Evolutionary conservation across 352 stramenopile genomes (phyloP), one percentile per base, ranked within the genome.

Genomic region (Pythium periplocum): DNA sequence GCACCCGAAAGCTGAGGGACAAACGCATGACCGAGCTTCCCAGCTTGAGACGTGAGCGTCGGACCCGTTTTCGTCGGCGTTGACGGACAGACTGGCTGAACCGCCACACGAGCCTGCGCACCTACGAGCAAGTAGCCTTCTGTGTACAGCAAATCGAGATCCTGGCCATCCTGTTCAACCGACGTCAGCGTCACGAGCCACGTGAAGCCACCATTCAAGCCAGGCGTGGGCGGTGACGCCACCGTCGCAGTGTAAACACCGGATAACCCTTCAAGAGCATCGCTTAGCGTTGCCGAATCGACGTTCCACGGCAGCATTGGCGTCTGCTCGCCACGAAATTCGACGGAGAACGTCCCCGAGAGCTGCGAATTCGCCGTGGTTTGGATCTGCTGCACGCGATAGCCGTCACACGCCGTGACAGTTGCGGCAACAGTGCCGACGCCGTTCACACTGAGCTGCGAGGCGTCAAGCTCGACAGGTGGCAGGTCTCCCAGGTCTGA

Each of bases 111-210:
- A 4, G 68, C 75, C 33, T 78, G 61, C 4, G 59, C 41, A 17
- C 77, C 78, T 4, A 78, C 52, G 0, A 93, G 67, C 62, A 90
- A 59, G 46, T 93, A 92, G 8, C 89, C 83, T 71, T 96, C 86
- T 1, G 89, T 78, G 39, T 92, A 94, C 6, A 94, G 45, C 10
- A 90, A 38, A 26, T 83, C 78, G 0, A 88, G 33, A 4, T 74
- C 57, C 4, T 63, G 32, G 11, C 57, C 58, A 2, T 76, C 68
- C 8, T 72, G 56, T 50, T 88, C 80, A 0, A 83, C 71, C 0
- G 82, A 92, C 4, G 87, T 67, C 7, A 98, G 69, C n/a, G 79
- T 90, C n/a, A 98, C 75, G 42, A 78, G 68, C 86, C 87, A 97
- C 3, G 83, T 84, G 38, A 78, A 80, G 34, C 63, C 83, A 39